These are phyloP conservation scores for Blastobotrys attinorum DNA, from an alignment of 805 yeast species.

Conservation along the genomic window DNA sequence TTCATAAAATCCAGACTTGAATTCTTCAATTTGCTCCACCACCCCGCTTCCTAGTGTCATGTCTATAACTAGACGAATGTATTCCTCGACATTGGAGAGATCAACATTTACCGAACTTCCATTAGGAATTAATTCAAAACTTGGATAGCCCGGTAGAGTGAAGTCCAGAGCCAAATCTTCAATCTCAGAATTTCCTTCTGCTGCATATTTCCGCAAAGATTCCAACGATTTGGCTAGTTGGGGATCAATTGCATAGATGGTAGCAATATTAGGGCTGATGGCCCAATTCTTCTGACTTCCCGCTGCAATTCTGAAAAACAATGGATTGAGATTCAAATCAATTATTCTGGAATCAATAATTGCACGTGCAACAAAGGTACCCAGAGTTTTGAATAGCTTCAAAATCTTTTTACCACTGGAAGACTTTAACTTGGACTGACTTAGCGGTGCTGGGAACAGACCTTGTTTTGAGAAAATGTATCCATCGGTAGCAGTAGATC, in stretches of 20 bases:
- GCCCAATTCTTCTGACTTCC: constrained; percentile 13
- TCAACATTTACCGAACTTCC: constrained; percentile 50
- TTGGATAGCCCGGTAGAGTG: constrained; percentile 69
- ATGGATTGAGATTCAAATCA: constrained; percentile 68
- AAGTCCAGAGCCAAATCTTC: constrained; percentile 52
- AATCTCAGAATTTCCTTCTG: constrained; percentile 14
- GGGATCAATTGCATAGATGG: constrained; percentile 47
- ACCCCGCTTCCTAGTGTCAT: constrained; percentile 59
- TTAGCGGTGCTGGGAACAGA: constrained; percentile 66
- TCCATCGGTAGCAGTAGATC: constrained; percentile 16
- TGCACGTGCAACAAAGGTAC: constrained; percentile 80
- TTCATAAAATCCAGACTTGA: constrained; percentile 71
- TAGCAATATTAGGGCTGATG: constrained; percentile 27
- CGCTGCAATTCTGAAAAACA: constrained; percentile 51
- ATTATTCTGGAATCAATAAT: constrained; percentile 80
- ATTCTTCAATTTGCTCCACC: constrained; percentile 52
- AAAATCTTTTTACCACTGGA: constrained; percentile 37
- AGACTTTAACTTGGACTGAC: constrained; percentile 18
- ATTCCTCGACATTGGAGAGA: constrained; percentile 46
- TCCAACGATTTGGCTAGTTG: constrained; percentile 50
- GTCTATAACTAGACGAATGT: constrained; percentile 50
- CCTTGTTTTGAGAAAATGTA: constrained; percentile 43
- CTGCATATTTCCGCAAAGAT: constrained; percentile 39
- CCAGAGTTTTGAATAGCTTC: constrained; percentile 56
- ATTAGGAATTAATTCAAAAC: constrained; percentile 45